Conservation (phyloP, 306 rosid genomes). For the Luffa aegyptiaca region DNA sequence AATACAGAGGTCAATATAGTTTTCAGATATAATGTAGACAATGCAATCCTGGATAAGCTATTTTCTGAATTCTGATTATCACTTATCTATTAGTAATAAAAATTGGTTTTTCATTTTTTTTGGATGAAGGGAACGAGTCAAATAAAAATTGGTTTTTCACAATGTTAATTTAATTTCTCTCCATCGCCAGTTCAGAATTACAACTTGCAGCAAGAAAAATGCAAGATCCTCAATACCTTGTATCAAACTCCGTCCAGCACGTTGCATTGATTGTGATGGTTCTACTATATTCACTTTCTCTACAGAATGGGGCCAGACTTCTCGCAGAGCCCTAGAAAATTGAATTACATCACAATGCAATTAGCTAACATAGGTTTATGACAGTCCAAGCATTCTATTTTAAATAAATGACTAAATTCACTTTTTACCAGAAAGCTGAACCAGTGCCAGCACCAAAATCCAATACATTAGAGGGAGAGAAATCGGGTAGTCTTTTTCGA, state of each 20-base stretch:
- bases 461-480: slow-evolving; percentile 63
- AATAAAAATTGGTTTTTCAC: background rate
- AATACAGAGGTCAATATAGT: background rate
- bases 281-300: slow-evolving; percentile 71
- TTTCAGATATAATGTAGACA: background rate
- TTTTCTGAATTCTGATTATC: background rate
- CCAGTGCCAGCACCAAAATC: slow-evolving; percentile 98
- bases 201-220: background rate
- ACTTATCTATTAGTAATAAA: background rate
- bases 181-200: background rate
- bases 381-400: background rate
- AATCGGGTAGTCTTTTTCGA: slow-evolving; percentile 71
- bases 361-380: background rate
- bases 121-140: background rate
- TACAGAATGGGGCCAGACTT: slow-evolving; percentile 81
- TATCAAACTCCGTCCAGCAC: slow-evolving; percentile 68
- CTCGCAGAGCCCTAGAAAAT: slow-evolving; percentile 68
- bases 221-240: slow-evolving; percentile 36
- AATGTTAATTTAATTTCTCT: background rate
- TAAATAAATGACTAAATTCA: background rate
- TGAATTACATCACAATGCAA: slow-evolving; percentile 13
- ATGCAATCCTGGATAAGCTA: background rate
- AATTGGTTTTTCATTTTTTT: background rate
- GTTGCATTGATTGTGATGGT: slow-evolving; percentile 95
- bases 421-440: slow-evolving; percentile 81